Evolutionary conservation across 176 grass and related monocot genomes (phyloP), one percentile per base, ranked within the genome.

Genomic region (Metroxylon sagu): DNA sequence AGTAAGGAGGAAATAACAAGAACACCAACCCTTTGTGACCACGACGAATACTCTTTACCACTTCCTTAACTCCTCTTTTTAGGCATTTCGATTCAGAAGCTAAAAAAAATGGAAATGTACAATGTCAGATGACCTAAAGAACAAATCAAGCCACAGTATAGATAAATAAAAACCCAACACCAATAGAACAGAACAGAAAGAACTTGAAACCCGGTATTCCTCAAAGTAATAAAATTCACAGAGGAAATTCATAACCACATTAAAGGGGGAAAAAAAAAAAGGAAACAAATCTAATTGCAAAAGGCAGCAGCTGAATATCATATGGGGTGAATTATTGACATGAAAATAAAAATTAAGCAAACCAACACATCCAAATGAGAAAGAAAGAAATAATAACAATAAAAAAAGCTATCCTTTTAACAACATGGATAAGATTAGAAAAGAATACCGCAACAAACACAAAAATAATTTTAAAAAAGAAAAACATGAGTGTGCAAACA

Each of bases 21-120:
- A 51, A 59, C 54, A 29, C 73, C 5, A 62, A 89, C 87, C 87
- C 87, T 79, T 89, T 98, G 54, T 83, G 83, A 50, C 84, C 82
- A 48, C 87, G 75, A 50, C 93, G 84, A 50, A 98, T 90, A 60
- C 87, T 98, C 84, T 98, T 98, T 48, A 89, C 93, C 5, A 98
- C 87, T 77, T 98, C 93, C 69, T 98, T 92, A 57, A 98, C 93
- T 39, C 93, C 93, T 60, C 93, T 80, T 74, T 90, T 85, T 67
- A 92, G 74, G 76, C 84, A 98, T 56, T 92, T 98, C 25, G 87
- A 68, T 27, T 90, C 91, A 19, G 91, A 80, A 51, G 87, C 87
- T 92, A 81, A 29, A 49, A 48, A 16, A 26, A 43, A 43, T 43
- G 5, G 35, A 43, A 43, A 43, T 12, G 1, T 2, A 12, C 10